A percentile compares a stretch with the other conserved stretches of the same genome.
Conservation (phyloP, 2,329 filamentous ascomycete species). For the Fusarium albidum region DNA sequence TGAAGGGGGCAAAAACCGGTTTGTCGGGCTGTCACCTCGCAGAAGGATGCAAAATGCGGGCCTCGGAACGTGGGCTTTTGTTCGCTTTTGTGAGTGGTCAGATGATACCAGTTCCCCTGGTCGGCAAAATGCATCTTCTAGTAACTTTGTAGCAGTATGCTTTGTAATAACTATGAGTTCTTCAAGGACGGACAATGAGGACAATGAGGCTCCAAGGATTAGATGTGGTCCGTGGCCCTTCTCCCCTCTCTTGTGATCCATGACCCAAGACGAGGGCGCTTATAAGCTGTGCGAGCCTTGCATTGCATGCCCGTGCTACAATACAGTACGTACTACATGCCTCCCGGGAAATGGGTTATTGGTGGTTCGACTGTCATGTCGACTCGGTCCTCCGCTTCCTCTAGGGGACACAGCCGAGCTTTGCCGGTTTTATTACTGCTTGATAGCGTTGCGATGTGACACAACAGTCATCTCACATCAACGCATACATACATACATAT, state of each 20-base stretch:
- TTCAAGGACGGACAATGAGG: background rate
- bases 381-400: constrained; percentile 1
- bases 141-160: too few species aligned
- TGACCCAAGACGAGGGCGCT: constrained; percentile 5
- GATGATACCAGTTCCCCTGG: constrained; percentile 11
- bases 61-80: constrained; percentile 23
- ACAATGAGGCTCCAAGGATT: background rate
- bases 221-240: constrained; percentile 16
- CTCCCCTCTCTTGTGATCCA: constrained; percentile 9
- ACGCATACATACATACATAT: too few species aligned
- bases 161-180: too few species aligned
- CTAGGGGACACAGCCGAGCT: background rate
- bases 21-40: constrained; percentile 30
- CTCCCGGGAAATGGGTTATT: constrained; percentile 23
- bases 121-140: background rate
- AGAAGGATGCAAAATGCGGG: constrained; percentile 29
- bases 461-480: constrained; percentile 1
- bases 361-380: constrained; percentile 31
- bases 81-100: background rate
- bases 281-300: constrained; percentile 3
- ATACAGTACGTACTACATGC: too few species aligned
- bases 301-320: constrained; percentile 9
- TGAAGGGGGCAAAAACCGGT: constrained; percentile 30
- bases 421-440: constrained; percentile 2
- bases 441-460: constrained; percentile 3